A percentile compares a stretch with the other conserved stretches of the same genome.
Evolutionary conservation across 805 yeast genomes (phyloP).

Genomic region (Schwanniomyces occidentalis): DNA sequence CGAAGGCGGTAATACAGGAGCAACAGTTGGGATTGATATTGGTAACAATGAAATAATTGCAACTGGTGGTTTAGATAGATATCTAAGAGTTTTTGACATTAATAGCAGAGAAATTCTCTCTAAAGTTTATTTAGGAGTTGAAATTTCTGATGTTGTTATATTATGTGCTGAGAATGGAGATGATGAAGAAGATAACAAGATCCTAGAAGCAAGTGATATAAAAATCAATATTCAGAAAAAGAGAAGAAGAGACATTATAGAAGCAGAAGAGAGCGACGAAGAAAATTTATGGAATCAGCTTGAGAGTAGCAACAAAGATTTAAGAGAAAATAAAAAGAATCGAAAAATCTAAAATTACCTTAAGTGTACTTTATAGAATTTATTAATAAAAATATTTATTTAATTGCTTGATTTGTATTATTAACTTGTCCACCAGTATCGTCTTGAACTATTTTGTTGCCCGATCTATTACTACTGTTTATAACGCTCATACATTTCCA

Average conservation of each 20-base stretch:
- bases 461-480: conserved; percentile 27
- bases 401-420: conserved; percentile 4
- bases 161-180: conserved; percentile 48
- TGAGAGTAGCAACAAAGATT: conserved; percentile 28
- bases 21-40: conserved; percentile 68
- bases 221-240: conserved; percentile 13
- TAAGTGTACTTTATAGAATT: too few species aligned
- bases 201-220: conserved; percentile 7
- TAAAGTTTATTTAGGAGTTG: conserved; percentile 76
- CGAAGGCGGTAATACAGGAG: conserved; percentile 56
- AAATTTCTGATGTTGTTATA: conserved; percentile 54
- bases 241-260: conserved; percentile 22
- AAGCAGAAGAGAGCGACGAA: conserved; percentile 27
- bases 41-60: conserved; percentile 49
- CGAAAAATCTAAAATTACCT: not conserved
- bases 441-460: conserved; percentile 17
- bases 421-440: conserved; percentile 6
- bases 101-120: conserved; percentile 58
- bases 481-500: conserved; percentile 88
- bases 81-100: conserved; percentile 73
- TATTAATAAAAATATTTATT: not conserved
- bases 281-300: conserved; percentile 42
- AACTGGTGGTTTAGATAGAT: conserved; percentile 87
- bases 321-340: conserved; percentile 29
- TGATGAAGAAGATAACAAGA: conserved; percentile 22